Evolutionary conservation across 257 asterid species (phyloP).

Genomic region (Mentha longifolia): DNA sequence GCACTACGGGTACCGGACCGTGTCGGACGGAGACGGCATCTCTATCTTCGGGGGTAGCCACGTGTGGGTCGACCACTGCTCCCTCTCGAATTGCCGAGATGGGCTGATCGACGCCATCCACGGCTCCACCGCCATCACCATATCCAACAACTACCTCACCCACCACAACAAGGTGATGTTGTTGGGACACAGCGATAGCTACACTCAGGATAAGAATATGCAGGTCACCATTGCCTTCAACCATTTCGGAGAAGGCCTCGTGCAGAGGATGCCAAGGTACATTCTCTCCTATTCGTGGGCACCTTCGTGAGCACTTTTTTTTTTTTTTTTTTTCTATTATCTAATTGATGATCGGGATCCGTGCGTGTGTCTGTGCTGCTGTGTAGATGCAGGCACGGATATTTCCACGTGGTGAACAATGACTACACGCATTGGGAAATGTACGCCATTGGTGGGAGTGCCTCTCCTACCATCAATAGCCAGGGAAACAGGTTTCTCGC

Average conservation of each 20-base stretch:
- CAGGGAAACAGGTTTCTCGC: constrained; percentile 90
- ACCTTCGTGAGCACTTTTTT: too few species aligned
- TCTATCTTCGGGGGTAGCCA: constrained; percentile 85
- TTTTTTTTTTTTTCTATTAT: too few species aligned
- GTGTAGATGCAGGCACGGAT: constrained; percentile 86
- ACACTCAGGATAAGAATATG: constrained; percentile 65
- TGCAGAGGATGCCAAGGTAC: constrained; percentile 96
- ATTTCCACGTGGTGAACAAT: constrained; percentile 94
- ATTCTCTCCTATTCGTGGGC: background rate
- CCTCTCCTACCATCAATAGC: constrained; percentile 83
- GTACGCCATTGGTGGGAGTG: constrained; percentile 97
- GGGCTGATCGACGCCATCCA: constrained; percentile 85
- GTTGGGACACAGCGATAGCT: constrained; percentile 76
- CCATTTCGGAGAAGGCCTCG: constrained; percentile 91
- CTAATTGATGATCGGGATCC: background rate
- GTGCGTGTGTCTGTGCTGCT: too few species aligned
- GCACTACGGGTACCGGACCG: constrained; percentile 76
- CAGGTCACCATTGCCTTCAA: constrained; percentile 92
- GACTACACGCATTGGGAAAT: constrained; percentile 95
- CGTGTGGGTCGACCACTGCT: constrained; percentile 88
- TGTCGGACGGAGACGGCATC: constrained; percentile 84
- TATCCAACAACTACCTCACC: constrained; percentile 76
- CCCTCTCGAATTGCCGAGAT: constrained; percentile 72
- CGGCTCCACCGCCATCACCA: constrained; percentile 81
- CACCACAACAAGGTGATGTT: constrained; percentile 90